Evolutionary conservation across 345 rosid species (phyloP).

Genomic region (Eucalyptus melliodora): DNA sequence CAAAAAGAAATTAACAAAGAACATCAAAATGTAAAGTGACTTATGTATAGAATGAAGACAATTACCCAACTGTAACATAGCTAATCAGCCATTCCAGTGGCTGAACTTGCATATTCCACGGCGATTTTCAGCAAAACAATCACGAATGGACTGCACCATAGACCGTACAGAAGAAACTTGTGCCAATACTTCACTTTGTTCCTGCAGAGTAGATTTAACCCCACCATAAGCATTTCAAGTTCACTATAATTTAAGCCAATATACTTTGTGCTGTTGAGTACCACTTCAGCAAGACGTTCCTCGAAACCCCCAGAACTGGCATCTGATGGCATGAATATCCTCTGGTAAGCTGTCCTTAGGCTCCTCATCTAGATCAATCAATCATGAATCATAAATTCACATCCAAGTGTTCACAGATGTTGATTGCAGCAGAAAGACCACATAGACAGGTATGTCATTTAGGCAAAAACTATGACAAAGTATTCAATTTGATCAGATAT

Average conservation of each 20-base stretch:
- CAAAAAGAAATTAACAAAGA: background rate
- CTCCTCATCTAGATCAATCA: conserved; percentile 48
- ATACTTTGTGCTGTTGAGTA: background rate
- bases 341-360: conserved; percentile 65
- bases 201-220: conserved; percentile 22
- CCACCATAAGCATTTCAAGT: background rate
- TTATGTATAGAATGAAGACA: background rate
- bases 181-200: conserved; percentile 32
- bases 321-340: conserved; percentile 64
- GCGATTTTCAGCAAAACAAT: conserved; percentile 57
- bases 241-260: background rate
- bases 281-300: conserved; percentile 75
- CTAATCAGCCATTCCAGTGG: conserved; percentile 30
- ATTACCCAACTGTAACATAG: background rate
- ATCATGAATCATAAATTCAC: background rate
- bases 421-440: background rate
- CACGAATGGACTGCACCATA: conserved; percentile 70
- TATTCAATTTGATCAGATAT: background rate
- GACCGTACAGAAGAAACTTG: conserved; percentile 34
- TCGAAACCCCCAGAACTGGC: conserved; percentile 32
- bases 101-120: conserved; percentile 88
- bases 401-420: background rate
- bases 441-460: background rate
- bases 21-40: background rate
- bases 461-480: background rate